Percentiles rank a stretch among this genome's conserved stretches.
These are phyloP conservation scores for Encephalitozoon intestinalis DNA, from an alignment of 371 early-diverging fungal species.

Conservation along the genomic window DNA sequence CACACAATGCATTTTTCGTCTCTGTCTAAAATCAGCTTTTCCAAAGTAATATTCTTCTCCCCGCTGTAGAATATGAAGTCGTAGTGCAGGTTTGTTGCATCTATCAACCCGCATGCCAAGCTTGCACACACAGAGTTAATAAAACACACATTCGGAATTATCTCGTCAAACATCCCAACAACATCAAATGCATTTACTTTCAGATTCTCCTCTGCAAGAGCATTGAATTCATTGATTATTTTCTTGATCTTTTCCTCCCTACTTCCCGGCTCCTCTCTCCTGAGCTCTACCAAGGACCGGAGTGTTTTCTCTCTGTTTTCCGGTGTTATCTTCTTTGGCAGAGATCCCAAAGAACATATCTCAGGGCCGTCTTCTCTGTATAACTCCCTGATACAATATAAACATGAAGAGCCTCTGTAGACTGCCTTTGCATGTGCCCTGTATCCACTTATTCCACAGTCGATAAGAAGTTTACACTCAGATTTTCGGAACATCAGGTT, in stretches of 20 bases:
- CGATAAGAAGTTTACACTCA: conserved; percentile 36
- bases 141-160: conserved; percentile 44
- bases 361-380: conserved; percentile 13
- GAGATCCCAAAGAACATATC: conserved; percentile 18
- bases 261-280: neutral
- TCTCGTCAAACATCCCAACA: conserved; percentile 1
- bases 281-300: neutral
- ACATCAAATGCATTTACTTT: conserved; percentile 36
- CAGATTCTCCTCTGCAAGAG: neutral
- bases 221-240: conserved; percentile 36
- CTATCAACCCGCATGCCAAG: conserved; percentile 11
- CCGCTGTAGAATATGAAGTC: conserved; percentile 49
- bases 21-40: conserved; percentile 12
- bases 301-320: conserved; percentile 23
- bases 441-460: conserved; percentile 46
- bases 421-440: conserved; percentile 41
- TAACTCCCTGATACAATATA: conserved; percentile 52
- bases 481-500: conserved; percentile 42
- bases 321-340: neutral
- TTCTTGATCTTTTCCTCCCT: neutral
- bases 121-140: conserved; percentile 56
- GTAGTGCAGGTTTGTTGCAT: neutral
- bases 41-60: neutral
- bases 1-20: conserved; percentile 44
- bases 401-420: conserved; percentile 25